Base-by-base conservation (phyloP, 768 basidiomycete species). In the Harrya chromipes region DNA sequence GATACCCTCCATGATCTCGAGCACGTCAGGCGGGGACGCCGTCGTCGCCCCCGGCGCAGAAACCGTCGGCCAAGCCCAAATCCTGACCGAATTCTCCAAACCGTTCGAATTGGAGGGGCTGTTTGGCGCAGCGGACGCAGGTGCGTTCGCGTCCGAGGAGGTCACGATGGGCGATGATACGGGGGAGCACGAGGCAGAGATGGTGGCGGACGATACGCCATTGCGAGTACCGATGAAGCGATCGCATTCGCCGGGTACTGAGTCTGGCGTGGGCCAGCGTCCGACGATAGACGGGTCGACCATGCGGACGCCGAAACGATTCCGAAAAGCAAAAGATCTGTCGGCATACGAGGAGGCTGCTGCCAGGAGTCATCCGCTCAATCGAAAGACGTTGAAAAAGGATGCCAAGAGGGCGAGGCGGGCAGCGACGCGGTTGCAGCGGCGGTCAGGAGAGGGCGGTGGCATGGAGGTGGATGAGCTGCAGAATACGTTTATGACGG, bases 61-160 rank as follows among this genome's bases (percentile, higher is more conserved):
- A 60, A 80, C 77, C 48, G 84, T 89, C 29, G 89, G 89, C 8
- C 84, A 90, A 56, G 85, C 89, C 0, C 83, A 90, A 58, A 90
- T 97, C 42, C 64, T 97, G 4, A 72, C 70, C 2, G 70, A 74
- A 39, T 81, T 91, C 21, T 83, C 84, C 10, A 82, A 85, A 50
- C 87, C 92, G 3, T 97, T 98, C 61, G 81, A 86, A 52, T 67
- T 87, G 3, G 90, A 81, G 11, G 94, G 86, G 0, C 68, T 97
- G 5, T 94, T 95, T 55, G 83, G 84, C 6, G 80, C 77, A 35
- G 85, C 88, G 0, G 93, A 93, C 62, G 83, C 82, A 11, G 87
- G 84, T n/a, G 90, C 89, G 9, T 90, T 90, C 51, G 81, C 35
- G 4, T 14, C 40, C n/a, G 40, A 75, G 33, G 74, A 78, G 23